phyloP scores from a whole-genome alignment of 129 eudicot species.

The carrot (Daucus carota) region DH1_v3.0 NC_030385.2:43251501-43252000 shows the following conservation, averaged over 20 bases:
- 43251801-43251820: no score
- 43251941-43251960: no score
- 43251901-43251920: no score
- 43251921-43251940: no score
- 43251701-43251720: constrained; percentile 9
- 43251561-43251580: constrained; percentile 13
- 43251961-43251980: no score
- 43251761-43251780: background rate
- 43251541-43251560: constrained; percentile 15
- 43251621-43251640: constrained; percentile 12
- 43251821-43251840: background rate
- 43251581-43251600: constrained; percentile 23
- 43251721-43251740: background rate
- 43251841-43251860: background rate
- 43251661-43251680: background rate
- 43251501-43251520: constrained; percentile 22
- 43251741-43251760: no score
- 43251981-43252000: no score
- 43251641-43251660: background rate
- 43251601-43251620: constrained; percentile 34
- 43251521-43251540: constrained; percentile 6
- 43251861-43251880: no score
- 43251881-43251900: no score
- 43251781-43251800: background rate
- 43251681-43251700: background rate